Conservation (phyloP, 441 rosid species). For the Jatropha multifida region DNA sequence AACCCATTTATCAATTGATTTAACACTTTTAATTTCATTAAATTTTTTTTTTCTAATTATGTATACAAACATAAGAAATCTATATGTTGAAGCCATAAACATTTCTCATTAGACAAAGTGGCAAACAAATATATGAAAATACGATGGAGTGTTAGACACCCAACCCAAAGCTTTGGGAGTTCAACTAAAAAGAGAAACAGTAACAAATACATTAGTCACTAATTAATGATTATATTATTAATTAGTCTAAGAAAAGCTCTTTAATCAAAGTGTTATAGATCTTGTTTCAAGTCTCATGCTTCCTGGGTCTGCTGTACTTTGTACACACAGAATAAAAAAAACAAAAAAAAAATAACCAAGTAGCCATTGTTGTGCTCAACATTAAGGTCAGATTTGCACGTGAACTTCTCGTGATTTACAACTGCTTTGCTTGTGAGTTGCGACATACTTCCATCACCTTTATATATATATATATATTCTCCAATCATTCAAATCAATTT, state of each 20-base stretch:
- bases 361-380: slow-evolving; percentile 35
- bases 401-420: slow-evolving; percentile 73
- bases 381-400: slow-evolving; percentile 76
- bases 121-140: neutral
- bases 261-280: slow-evolving; percentile 34
- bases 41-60: too few species aligned
- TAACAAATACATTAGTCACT: neutral
- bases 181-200: slow-evolving; percentile 7
- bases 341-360: neutral
- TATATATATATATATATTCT: neutral
- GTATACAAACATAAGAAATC: neutral
- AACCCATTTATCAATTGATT: too few species aligned
- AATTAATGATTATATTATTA: neutral
- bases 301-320: slow-evolving; percentile 14
- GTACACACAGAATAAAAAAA: neutral
- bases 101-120: neutral
- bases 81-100: neutral
- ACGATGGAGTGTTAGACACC: slow-evolving; percentile 23
- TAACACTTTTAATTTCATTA: too few species aligned
- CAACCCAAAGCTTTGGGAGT: slow-evolving; percentile 29
- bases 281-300: slow-evolving; percentile 17
- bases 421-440: slow-evolving; percentile 40
- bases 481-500: slow-evolving; percentile 25
- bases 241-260: slow-evolving; percentile 20
- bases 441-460: slow-evolving; percentile 23